Percentiles rank a stretch among this genome's conserved stretches.
These are phyloP conservation scores for Cucurbita maxima DNA, from an alignment of 306 rosid species.

Conservation along the genomic window DNA sequence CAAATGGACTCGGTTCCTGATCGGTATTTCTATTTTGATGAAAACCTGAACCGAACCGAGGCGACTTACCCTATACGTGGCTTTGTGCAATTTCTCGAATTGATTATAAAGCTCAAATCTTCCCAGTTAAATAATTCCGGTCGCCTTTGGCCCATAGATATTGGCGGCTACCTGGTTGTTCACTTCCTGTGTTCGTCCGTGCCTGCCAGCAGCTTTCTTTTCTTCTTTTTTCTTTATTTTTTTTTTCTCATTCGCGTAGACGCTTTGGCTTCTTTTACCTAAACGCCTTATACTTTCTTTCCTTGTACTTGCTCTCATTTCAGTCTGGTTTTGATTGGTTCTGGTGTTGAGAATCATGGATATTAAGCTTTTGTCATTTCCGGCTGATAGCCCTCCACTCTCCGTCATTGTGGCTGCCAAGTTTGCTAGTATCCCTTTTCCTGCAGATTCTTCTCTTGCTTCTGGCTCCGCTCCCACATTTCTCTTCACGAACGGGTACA, in stretches of 20 bases:
- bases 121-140: too few relatives aligned
- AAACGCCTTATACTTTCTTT: background rate
- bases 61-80: too few relatives aligned
- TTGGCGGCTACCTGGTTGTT: background rate
- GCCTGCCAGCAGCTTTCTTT: background rate
- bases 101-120: too few relatives aligned
- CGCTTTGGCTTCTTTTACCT: background rate
- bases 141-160: too few relatives aligned
- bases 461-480: slow-evolving; percentile 40
- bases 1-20: too few relatives aligned
- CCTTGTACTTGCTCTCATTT: background rate
- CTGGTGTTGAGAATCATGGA: slow-evolving; percentile 25
- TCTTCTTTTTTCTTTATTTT: too few relatives aligned
- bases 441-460: slow-evolving; percentile 35
- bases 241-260: background rate
- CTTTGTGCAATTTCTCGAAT: too few relatives aligned
- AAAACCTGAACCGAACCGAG: too few relatives aligned
- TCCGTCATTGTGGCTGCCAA: slow-evolving; percentile 57
- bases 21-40: too few relatives aligned
- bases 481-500: slow-evolving; percentile 52
- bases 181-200: background rate
- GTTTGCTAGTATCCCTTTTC: slow-evolving; percentile 33
- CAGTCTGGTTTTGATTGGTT: background rate
- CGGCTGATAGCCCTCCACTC: slow-evolving; percentile 52
- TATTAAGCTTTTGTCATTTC: slow-evolving; percentile 32